Conservation (phyloP, 306 rosid genomes). For the Fragaria nilgerrensis region DNA sequence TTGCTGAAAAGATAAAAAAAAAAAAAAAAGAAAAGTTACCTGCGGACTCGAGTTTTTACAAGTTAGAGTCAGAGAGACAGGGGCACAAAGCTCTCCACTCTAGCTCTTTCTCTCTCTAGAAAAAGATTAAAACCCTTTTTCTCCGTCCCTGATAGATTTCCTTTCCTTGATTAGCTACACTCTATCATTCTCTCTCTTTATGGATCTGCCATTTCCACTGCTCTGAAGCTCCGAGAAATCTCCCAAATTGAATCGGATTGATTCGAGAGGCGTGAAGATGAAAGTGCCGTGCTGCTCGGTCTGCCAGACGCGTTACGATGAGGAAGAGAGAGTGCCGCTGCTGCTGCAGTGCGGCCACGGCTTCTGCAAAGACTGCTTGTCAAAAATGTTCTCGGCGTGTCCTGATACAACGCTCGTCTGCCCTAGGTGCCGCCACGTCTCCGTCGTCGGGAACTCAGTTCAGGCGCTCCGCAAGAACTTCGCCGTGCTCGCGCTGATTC, state of each 20-base stretch:
- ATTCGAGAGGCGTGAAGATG: conserved; percentile 14
- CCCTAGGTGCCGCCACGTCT: conserved; percentile 90
- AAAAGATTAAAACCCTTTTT: conserved; percentile 1
- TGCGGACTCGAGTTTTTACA: neutral
- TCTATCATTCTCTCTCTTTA: conserved; percentile 35
- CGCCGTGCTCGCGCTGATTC: conserved; percentile 78
- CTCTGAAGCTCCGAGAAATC: conserved; percentile 19
- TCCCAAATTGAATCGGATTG: conserved; percentile 17
- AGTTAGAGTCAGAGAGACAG: neutral
- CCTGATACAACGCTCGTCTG: conserved; percentile 69
- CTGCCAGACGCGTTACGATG: conserved; percentile 96
- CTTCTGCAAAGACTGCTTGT: conserved; percentile 85
- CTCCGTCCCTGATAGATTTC: conserved; percentile 37
- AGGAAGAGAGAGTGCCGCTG: conserved; percentile 93
- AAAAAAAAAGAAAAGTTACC: neutral
- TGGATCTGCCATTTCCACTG: conserved; percentile 56
- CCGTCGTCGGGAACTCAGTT: conserved; percentile 85
- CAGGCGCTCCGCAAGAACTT: conserved; percentile 82
- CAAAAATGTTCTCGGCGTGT: conserved; percentile 74
- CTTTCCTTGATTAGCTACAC: conserved; percentile 28
- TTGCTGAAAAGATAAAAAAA: too few species aligned
- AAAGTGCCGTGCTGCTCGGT: conserved; percentile 95
- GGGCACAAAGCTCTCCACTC: neutral
- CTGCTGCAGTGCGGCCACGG: conserved; percentile 98
- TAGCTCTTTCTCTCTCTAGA: conserved; percentile 27